Percentiles rank a stretch among this genome's conserved stretches.
Conservation (phyloP, 1,284 basidiomycete species). For the Heterobasidion occidentale region DNA sequence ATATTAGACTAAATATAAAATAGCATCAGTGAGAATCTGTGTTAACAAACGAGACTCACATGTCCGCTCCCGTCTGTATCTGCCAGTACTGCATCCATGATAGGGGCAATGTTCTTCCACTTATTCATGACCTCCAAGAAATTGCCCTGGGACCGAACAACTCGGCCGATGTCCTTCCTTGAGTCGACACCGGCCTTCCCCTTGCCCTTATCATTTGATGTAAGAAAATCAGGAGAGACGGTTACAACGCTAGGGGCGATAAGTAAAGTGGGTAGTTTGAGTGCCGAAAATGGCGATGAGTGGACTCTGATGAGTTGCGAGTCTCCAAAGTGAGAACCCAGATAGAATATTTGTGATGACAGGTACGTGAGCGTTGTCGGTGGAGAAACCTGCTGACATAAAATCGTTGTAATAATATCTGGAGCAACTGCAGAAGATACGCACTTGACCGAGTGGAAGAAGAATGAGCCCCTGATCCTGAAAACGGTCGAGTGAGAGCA, state of each 20-base stretch:
- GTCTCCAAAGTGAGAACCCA: conserved; percentile 81
- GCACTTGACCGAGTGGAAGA: conserved; percentile 68
- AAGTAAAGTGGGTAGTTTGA: conserved; percentile 39
- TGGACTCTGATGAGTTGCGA: conserved; percentile 68
- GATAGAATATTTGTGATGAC: conserved; percentile 66
- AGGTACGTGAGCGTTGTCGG: conserved; percentile 73
- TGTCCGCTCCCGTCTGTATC: conserved; percentile 72
- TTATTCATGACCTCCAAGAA: conserved; percentile 53
- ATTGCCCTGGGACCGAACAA: conserved; percentile 42
- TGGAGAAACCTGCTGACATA: conserved; percentile 53
- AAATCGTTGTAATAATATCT: not conserved
- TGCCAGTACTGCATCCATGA: conserved; percentile 76
- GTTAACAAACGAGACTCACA: conserved; percentile 31
- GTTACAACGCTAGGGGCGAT: conserved; percentile 40
- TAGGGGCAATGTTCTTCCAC: conserved; percentile 82
- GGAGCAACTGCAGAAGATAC: conserved; percentile 10
- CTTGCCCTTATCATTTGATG: conserved; percentile 9
- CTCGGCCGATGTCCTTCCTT: conserved; percentile 24
- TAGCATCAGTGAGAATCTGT: not conserved
- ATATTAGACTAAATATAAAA: conserved; percentile 51
- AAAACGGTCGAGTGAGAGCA: conserved; percentile 50
- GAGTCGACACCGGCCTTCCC: conserved; percentile 12
- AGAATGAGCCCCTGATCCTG: conserved; percentile 44
- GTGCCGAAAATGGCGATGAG: conserved; percentile 31
- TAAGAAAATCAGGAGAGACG: conserved; percentile 23